These are phyloP conservation scores for Casuarina glauca DNA, from an alignment of 306 rosid genomes.

Conservation along the genomic window DNA sequence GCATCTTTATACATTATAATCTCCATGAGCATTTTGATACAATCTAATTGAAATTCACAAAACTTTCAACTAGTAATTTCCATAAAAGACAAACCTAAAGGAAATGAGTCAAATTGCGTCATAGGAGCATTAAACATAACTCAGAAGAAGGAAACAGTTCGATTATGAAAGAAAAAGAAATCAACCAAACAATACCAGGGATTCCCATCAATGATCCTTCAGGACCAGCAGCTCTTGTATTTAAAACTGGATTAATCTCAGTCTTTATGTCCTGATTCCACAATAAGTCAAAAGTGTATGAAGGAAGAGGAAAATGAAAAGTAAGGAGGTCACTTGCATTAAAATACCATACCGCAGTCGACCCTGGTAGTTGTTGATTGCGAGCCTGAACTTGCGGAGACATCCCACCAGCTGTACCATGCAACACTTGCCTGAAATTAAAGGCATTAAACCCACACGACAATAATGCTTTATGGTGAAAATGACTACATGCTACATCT, in stretches of 20 bases:
- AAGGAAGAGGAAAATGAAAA: slow-evolving; percentile 21
- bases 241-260: slow-evolving; percentile 85
- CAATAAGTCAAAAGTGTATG: slow-evolving; percentile 33
- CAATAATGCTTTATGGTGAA: slow-evolving; percentile 28
- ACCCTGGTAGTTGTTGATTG: slow-evolving; percentile 83
- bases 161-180: slow-evolving; percentile 10
- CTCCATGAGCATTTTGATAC: not conserved
- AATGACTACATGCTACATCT: slow-evolving; percentile 10
- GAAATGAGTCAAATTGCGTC: not conserved
- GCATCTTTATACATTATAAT: slow-evolving; percentile 12
- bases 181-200: slow-evolving; percentile 61
- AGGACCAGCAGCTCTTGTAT: slow-evolving; percentile 87
- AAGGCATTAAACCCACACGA: slow-evolving; percentile 15
- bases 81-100: not conserved
- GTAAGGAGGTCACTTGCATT: slow-evolving; percentile 21
- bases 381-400: slow-evolving; percentile 94
- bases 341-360: slow-evolving; percentile 62
- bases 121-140: slow-evolving; percentile 18
- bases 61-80: slow-evolving; percentile 10
- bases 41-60: slow-evolving; percentile 1
- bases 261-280: slow-evolving; percentile 80
- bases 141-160: slow-evolving; percentile 16
- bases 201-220: slow-evolving; percentile 88
- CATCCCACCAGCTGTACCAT: slow-evolving; percentile 80
- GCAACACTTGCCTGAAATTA: slow-evolving; percentile 89